Evolutionary conservation across 2,329 filamentous ascomycete genomes (phyloP).

Genomic region (Coniochaeta pulveracea): DNA sequence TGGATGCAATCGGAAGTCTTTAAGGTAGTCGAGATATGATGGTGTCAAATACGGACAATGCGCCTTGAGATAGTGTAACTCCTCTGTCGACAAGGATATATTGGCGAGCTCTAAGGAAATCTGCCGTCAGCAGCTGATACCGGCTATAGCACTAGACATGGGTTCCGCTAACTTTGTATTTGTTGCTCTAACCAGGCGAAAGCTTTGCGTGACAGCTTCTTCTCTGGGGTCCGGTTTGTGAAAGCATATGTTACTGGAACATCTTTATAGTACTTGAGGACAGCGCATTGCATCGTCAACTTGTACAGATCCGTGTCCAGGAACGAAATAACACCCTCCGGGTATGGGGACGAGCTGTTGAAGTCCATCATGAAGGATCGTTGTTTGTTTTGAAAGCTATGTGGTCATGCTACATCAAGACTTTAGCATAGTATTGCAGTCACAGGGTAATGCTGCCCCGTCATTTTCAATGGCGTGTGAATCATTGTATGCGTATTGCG

Average conservation of each 20-base stretch:
- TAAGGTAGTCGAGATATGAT: conserved; percentile 71
- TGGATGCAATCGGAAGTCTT: conserved; percentile 70
- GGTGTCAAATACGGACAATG: conserved; percentile 72
- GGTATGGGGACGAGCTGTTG: conserved; percentile 53
- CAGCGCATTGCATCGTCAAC: conserved; percentile 96
- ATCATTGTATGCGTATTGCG: too few relatives aligned
- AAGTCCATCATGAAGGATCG: conserved; percentile 56
- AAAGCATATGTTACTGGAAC: conserved; percentile 81
- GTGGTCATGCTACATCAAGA: too few relatives aligned
- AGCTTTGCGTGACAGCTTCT: conserved; percentile 75
- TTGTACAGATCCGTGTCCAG: conserved; percentile 86
- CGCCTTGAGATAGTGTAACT: conserved; percentile 65
- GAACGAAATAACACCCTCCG: conserved; percentile 72
- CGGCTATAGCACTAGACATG: too few relatives aligned
- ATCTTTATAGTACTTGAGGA: conserved; percentile 83
- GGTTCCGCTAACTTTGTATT: conserved; percentile 57
- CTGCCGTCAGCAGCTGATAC: too few relatives aligned
- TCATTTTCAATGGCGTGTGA: too few relatives aligned
- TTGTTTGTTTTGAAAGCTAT: too few relatives aligned
- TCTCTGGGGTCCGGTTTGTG: conserved; percentile 89
- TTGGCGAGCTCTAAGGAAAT: conserved; percentile 51
- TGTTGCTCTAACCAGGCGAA: conserved; percentile 80
- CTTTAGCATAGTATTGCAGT: too few relatives aligned
- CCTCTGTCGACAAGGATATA: conserved; percentile 67
- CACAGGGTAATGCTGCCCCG: too few relatives aligned